phyloP scores from a whole-genome alignment of 257 asterid genomes.

The Lavandula angustifolia region DNA sequence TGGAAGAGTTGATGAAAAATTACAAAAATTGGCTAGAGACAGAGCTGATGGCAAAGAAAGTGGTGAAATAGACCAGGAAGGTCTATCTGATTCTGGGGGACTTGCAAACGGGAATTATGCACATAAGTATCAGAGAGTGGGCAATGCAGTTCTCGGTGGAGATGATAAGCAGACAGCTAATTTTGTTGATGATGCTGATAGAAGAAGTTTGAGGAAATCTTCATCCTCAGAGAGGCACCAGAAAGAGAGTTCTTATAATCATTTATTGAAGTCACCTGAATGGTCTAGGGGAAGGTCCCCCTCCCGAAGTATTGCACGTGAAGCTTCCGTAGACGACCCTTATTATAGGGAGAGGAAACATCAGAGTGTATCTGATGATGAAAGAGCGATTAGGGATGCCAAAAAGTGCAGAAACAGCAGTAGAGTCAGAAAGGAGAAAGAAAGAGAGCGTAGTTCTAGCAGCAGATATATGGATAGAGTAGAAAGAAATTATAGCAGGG shows the following conservation, averaged over 20 bases:
- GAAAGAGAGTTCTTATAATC: constrained; percentile 43
- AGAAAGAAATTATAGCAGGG: constrained; percentile 52
- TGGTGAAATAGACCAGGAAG: constrained; percentile 40
- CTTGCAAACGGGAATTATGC: constrained; percentile 43
- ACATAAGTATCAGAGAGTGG: constrained; percentile 30
- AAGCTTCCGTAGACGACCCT: constrained; percentile 50
- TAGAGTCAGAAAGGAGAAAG: constrained; percentile 52
- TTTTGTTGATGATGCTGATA: constrained; percentile 39
- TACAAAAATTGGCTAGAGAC: constrained; percentile 34
- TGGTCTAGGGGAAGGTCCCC: constrained; percentile 62
- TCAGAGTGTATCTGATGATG: constrained; percentile 55
- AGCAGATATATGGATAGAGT: constrained; percentile 49
- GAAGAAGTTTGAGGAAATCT: constrained; percentile 33
- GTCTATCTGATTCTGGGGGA: constrained; percentile 32
- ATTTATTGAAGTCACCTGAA: constrained; percentile 58
- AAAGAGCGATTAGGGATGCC: constrained; percentile 34
- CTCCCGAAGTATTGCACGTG: constrained; percentile 58
- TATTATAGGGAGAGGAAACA: constrained; percentile 40
- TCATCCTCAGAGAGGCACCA: constrained; percentile 8
- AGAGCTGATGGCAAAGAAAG: constrained; percentile 40
- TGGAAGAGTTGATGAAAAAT: constrained; percentile 32
- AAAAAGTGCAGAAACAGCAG: constrained; percentile 44
- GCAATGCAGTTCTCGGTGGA: constrained; percentile 11
- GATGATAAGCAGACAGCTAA: constrained; percentile 36
- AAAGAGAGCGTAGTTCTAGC: constrained; percentile 58